These are phyloP conservation scores for Trichoderma citrinoviride DNA, from an alignment of 2,329 filamentous ascomycete species.

Conservation along the genomic window DNA sequence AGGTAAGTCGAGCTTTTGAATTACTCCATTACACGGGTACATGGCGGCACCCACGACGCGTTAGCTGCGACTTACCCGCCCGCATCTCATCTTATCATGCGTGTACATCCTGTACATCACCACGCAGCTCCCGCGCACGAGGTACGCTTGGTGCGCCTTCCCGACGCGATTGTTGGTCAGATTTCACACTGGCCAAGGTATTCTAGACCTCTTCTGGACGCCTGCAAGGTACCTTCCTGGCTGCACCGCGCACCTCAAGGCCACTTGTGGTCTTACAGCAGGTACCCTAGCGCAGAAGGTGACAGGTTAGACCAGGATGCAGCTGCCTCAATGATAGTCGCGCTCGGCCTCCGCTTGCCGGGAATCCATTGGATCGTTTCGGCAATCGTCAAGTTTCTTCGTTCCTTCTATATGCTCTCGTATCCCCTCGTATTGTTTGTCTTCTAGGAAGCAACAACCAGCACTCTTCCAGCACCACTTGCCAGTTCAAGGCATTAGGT, in stretches of 20 bases:
- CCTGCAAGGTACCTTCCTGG: neutral
- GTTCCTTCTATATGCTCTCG: neutral
- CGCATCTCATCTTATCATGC: neutral
- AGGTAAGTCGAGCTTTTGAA: too few species aligned
- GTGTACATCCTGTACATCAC: neutral
- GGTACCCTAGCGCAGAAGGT: slow-evolving; percentile 17
- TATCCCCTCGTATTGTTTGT: neutral
- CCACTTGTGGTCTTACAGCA: neutral
- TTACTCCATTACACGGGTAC: neutral
- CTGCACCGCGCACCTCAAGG: neutral
- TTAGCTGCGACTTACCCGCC: neutral
- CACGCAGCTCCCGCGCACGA: too few species aligned
- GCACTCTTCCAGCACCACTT: too few species aligned
- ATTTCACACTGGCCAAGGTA: neutral
- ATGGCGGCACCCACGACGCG: neutral
- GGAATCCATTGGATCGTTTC: neutral
- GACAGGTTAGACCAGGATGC: neutral
- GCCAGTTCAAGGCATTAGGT: neutral
- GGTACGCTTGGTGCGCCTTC: too few species aligned
- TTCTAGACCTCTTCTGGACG: neutral
- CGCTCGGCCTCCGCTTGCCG: neutral
- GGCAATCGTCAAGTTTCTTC: neutral
- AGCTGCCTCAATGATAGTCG: slow-evolving; percentile 11
- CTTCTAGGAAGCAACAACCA: neutral
- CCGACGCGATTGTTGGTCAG: too few species aligned